These are phyloP conservation scores for Ophiosphaerella herpotricha DNA, from an alignment of 2,329 filamentous ascomycete species.

Conservation along the genomic window DNA sequence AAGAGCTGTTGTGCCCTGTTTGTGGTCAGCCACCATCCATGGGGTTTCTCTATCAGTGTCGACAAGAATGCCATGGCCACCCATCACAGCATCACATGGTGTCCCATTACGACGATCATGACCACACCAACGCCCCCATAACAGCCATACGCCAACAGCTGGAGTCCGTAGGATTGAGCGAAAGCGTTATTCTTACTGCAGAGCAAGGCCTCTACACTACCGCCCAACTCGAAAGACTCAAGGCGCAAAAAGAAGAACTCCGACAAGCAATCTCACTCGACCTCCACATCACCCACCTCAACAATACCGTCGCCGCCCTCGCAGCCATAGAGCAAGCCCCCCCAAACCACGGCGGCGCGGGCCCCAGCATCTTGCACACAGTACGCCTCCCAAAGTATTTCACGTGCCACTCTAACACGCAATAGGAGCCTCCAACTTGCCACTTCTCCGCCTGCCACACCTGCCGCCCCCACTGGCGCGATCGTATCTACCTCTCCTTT, in stretches of 20 bases:
- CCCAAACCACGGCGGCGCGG: constrained; percentile 27
- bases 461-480: constrained; percentile 57
- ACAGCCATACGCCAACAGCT: constrained; percentile 34
- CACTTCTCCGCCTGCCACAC: constrained; percentile 53
- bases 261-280: constrained; percentile 32
- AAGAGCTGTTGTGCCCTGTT: constrained; percentile 57
- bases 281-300: constrained; percentile 23
- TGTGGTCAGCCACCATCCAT: constrained; percentile 63
- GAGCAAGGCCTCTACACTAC: constrained; percentile 41
- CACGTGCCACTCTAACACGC: constrained; percentile 5
- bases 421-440: constrained; percentile 36
- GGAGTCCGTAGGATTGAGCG: constrained; percentile 34
- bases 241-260: constrained; percentile 37
- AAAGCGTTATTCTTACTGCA: constrained; percentile 40
- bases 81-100: constrained; percentile 12
- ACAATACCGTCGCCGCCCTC: constrained; percentile 20
- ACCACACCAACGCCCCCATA: not conserved
- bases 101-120: not conserved
- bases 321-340: constrained; percentile 10
- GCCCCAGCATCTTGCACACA: constrained; percentile 15
- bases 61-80: constrained; percentile 56
- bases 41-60: constrained; percentile 77
- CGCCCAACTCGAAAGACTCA: constrained; percentile 38
- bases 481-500: constrained; percentile 53
- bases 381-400: constrained; percentile 5